These are phyloP conservation scores for Stropharia rugosoannulata DNA, from an alignment of 768 basidiomycete species.

Conservation along the genomic window DNA sequence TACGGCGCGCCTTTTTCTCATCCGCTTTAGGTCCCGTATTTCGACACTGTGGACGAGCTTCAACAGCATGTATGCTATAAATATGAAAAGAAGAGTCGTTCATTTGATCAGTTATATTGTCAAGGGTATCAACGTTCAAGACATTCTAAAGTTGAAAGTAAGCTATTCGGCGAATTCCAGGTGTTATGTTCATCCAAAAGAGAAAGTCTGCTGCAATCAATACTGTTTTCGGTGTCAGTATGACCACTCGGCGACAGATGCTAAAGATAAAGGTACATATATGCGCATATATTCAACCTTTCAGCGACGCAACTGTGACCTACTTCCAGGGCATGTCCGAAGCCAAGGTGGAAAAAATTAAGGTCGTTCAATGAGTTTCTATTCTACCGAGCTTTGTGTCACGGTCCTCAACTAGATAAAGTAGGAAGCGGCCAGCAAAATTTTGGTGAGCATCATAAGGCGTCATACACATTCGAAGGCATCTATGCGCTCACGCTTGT, in stretches of 20 bases:
- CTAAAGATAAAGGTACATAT: constrained; percentile 84
- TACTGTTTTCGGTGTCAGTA: constrained; percentile 84
- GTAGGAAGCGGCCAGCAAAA: constrained; percentile 89
- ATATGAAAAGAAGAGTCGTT: constrained; percentile 8
- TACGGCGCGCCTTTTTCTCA: background rate
- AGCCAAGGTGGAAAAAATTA: constrained; percentile 97
- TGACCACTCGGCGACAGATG: constrained; percentile 88
- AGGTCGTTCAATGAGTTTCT: constrained; percentile 40
- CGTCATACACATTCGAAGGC: background rate
- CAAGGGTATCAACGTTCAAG: constrained; percentile 94
- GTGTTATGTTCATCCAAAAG: constrained; percentile 4
- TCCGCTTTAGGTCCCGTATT: constrained; percentile 50
- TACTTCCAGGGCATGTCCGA: constrained; percentile 83
- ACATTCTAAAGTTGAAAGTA: constrained; percentile 91
- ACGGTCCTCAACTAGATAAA: no score
- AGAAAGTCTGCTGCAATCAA: constrained; percentile 74
- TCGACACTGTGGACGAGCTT: constrained; percentile 82
- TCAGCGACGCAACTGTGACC: background rate
- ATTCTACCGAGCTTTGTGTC: background rate
- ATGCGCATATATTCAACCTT: constrained; percentile 17
- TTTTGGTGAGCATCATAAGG: constrained; percentile 52
- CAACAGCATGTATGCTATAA: constrained; percentile 64
- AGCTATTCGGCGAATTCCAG: constrained; percentile 1
- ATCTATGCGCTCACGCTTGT: background rate
- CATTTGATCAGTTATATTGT: constrained; percentile 8